A percentile compares a stretch with the other conserved stretches of the same genome.
Conservation (phyloP, 805 yeast species). For the Metschnikowia baotianmanensis region DNA sequence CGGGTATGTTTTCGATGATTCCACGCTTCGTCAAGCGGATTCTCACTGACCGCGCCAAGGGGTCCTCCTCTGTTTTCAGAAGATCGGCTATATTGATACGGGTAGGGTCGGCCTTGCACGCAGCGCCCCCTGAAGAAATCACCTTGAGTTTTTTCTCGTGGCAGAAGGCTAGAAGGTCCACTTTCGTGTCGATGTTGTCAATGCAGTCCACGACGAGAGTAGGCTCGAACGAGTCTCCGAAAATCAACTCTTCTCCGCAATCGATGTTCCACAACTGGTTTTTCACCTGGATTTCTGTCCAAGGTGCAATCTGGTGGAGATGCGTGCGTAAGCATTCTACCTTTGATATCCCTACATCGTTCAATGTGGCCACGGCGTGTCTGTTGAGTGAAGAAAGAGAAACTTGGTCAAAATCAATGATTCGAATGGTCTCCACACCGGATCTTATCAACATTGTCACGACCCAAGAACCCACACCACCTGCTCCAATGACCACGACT, state of each 20-base stretch:
- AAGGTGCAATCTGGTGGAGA: conserved; percentile 79
- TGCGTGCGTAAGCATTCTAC: conserved; percentile 77
- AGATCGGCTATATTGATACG: conserved; percentile 87
- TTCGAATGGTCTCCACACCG: conserved; percentile 74
- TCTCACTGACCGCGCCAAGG: conserved; percentile 83
- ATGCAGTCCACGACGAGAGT: conserved; percentile 90
- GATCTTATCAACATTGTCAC: conserved; percentile 88
- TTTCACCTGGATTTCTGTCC: conserved; percentile 78
- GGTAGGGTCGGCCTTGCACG: conserved; percentile 93
- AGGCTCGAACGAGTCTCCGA: conserved; percentile 51
- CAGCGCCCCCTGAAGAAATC: conserved; percentile 95
- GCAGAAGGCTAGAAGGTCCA: conserved; percentile 79
- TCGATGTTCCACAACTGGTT: conserved; percentile 76
- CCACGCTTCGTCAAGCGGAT: conserved; percentile 80
- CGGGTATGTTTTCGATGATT: conserved; percentile 71
- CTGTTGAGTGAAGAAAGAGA: conserved; percentile 87
- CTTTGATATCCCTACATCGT: conserved; percentile 90
- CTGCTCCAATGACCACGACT: conserved; percentile 86
- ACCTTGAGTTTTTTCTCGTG: conserved; percentile 59
- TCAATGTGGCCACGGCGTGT: conserved; percentile 89
- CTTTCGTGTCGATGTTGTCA: conserved; percentile 96
- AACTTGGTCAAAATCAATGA: conserved; percentile 96
- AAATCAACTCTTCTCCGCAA: conserved; percentile 59
- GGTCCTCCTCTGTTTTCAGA: conserved; percentile 89
- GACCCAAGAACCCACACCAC: conserved; percentile 99